These are phyloP conservation scores for Alternaria atra DNA, from an alignment of 2,329 filamentous ascomycete genomes.

Conservation along the genomic window DNA sequence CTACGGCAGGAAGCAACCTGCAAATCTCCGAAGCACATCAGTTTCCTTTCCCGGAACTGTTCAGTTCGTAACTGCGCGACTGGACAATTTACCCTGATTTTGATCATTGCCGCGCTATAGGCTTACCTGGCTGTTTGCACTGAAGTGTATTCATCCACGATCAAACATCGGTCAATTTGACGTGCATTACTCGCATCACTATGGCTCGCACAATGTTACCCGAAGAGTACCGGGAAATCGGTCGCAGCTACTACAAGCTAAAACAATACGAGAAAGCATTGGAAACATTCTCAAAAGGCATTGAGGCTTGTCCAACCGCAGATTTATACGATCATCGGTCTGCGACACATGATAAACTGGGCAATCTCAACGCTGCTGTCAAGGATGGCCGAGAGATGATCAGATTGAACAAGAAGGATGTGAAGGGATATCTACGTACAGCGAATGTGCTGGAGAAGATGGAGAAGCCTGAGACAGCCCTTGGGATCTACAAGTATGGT, in stretches of 20 bases:
- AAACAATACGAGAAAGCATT: conserved; percentile 49
- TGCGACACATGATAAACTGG: conserved; percentile 64
- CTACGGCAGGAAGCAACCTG: not conserved
- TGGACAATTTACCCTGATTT: not conserved
- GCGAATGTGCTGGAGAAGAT: conserved; percentile 60
- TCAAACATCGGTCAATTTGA: not conserved
- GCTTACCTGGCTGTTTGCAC: not conserved
- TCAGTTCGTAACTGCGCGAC: not conserved
- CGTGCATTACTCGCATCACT: not conserved
- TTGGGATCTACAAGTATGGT: conserved; percentile 67
- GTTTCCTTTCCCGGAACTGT: not conserved
- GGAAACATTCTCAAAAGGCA: conserved; percentile 45
- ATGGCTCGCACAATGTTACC: conserved; percentile 45
- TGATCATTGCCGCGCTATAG: not conserved
- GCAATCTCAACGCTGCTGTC: conserved; percentile 60
- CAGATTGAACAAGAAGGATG: conserved; percentile 58
- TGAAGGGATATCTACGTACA: conserved; percentile 67
- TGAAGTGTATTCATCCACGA: not conserved
- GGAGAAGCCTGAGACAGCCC: conserved; percentile 62
- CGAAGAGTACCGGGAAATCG: conserved; percentile 49
- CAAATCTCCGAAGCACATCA: not conserved
- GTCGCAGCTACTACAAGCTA: conserved; percentile 47
- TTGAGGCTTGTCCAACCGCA: conserved; percentile 38
- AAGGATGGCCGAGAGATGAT: conserved; percentile 68
- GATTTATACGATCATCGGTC: conserved; percentile 64